These are phyloP conservation scores for Vigna unguiculata DNA, from an alignment of 306 rosid genomes.

Conservation along the genomic window DNA sequence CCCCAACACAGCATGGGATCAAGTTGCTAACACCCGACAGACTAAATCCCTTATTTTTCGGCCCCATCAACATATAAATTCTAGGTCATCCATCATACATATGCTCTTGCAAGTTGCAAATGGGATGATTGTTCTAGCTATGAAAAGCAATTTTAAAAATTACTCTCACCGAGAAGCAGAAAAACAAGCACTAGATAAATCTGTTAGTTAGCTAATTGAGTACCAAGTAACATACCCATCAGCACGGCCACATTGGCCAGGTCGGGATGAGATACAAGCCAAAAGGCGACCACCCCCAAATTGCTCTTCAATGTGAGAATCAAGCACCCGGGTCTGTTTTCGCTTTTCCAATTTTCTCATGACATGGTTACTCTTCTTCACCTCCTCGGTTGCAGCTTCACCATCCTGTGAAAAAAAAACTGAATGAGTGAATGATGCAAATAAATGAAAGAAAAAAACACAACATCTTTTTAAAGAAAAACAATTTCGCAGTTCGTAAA, in stretches of 20 bases:
- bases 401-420: conserved; percentile 47
- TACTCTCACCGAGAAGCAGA: not conserved
- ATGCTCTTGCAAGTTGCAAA: conserved; percentile 16
- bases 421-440: conserved; percentile 4
- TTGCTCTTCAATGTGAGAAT: conserved; percentile 65
- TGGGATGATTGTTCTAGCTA: not conserved
- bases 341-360: conserved; percentile 65
- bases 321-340: conserved; percentile 53
- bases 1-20: not conserved
- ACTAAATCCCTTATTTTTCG: not conserved
- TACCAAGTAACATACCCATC: conserved; percentile 58
- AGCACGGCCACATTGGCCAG: conserved; percentile 71
- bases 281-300: conserved; percentile 65
- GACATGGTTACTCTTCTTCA: conserved; percentile 64
- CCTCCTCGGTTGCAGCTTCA: conserved; percentile 62
- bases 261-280: conserved; percentile 70
- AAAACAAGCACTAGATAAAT: not conserved
- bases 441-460: not conserved
- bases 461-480: not conserved
- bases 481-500: not conserved
- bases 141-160: conserved; percentile 1
- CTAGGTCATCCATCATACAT: not conserved
- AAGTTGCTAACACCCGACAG: not conserved
- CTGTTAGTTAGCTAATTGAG: not conserved
- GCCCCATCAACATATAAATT: not conserved